These are phyloP conservation scores for Chytriomyces confervae DNA, from an alignment of 192 early-diverging fungal species.

Conservation along the genomic window DNA sequence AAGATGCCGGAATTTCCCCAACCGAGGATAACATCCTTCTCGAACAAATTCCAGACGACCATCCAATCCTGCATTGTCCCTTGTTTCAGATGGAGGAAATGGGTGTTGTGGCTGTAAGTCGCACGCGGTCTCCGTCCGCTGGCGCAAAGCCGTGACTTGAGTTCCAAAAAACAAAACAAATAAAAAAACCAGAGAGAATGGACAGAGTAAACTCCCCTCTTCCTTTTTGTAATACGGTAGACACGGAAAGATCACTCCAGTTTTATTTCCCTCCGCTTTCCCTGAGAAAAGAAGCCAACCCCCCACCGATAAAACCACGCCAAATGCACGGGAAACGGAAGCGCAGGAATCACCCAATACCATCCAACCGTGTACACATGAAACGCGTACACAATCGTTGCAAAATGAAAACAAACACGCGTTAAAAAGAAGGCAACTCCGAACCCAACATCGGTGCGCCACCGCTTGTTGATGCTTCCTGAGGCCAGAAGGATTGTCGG, in stretches of 20 bases:
- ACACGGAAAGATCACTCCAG: neutral
- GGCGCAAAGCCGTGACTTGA: neutral
- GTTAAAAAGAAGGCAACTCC: slow-evolving; percentile 40
- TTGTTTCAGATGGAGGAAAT: slow-evolving; percentile 47
- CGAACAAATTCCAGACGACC: slow-evolving; percentile 43
- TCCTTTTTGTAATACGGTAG: neutral
- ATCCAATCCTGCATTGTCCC: slow-evolving; percentile 42
- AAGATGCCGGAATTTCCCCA: slow-evolving; percentile 29
- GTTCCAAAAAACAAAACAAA: neutral
- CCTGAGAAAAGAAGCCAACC: neutral
- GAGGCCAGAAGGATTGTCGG: slow-evolving; percentile 66
- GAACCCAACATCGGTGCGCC: slow-evolving; percentile 61
- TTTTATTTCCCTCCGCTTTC: neutral
- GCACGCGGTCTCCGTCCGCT: too few species aligned
- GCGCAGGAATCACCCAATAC: slow-evolving; percentile 30
- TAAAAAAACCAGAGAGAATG: neutral
- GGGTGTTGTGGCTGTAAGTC: too few species aligned
- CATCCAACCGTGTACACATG: slow-evolving; percentile 36
- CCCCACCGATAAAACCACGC: slow-evolving; percentile 38
- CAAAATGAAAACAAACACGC: slow-evolving; percentile 52
- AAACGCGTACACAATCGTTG: slow-evolving; percentile 52
- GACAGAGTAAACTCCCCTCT: neutral
- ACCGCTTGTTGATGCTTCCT: slow-evolving; percentile 53
- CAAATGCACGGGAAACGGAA: slow-evolving; percentile 32
- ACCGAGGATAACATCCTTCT: slow-evolving; percentile 36